A percentile compares a stretch with the other conserved stretches of the same genome.
These are phyloP conservation scores for Ormosia semicastrata DNA, from an alignment of 306 rosid genomes.

Conservation along the genomic window DNA sequence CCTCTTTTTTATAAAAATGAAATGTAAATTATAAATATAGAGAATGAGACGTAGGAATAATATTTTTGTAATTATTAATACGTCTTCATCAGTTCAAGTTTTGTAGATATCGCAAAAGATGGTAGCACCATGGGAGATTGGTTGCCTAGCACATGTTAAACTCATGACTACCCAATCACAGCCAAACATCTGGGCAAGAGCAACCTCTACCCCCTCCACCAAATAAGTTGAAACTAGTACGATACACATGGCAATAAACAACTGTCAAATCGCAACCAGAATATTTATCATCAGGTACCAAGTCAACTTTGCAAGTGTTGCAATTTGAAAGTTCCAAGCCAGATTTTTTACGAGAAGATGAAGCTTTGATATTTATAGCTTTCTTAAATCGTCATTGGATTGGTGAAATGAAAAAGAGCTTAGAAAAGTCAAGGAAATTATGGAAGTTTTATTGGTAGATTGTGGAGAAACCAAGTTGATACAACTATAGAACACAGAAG, in stretches of 20 bases:
- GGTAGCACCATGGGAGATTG: slow-evolving; percentile 4
- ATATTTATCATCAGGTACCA: neutral
- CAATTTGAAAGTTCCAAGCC: neutral
- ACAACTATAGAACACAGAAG: neutral
- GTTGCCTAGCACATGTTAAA: slow-evolving; percentile 32
- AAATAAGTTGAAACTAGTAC: neutral
- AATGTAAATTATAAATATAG: no score
- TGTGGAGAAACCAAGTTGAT: slow-evolving; percentile 32
- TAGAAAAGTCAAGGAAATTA: slow-evolving; percentile 27
- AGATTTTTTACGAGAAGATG: slow-evolving; percentile 19
- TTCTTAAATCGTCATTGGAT: neutral
- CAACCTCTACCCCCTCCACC: neutral
- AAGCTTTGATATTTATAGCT: slow-evolving; percentile 22
- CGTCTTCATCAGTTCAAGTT: slow-evolving; percentile 15
- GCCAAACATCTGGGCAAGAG: slow-evolving; percentile 22
- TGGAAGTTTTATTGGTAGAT: slow-evolving; percentile 27
- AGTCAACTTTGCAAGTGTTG: slow-evolving; percentile 41
- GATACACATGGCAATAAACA: slow-evolving; percentile 34
- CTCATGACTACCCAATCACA: slow-evolving; percentile 34
- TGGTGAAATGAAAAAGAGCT: slow-evolving; percentile 12
- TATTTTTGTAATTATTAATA: neutral
- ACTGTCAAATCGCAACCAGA: slow-evolving; percentile 41
- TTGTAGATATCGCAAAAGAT: slow-evolving; percentile 13
- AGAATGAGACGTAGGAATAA: no score
- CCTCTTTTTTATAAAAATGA: no score